Percentiles rank a stretch among this genome's conserved stretches.
Conservation (phyloP, 495 filamentous ascomycete species). For the Trypethelium eluteriae region DNA sequence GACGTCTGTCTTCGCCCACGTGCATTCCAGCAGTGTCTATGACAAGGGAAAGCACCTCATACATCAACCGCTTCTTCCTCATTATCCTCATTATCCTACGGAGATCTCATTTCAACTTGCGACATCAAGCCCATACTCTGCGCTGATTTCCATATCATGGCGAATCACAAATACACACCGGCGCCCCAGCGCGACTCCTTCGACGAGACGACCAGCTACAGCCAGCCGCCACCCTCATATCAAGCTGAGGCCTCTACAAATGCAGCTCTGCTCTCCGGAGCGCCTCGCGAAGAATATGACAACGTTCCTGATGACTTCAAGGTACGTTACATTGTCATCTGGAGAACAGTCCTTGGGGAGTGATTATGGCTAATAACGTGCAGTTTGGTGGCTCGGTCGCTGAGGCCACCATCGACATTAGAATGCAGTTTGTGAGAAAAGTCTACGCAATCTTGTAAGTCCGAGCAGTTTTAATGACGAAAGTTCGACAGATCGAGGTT, state of each 20-base stretch:
- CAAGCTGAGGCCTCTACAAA: constrained; percentile 45
- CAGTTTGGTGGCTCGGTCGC: constrained; percentile 85
- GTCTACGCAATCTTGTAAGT: constrained; percentile 74
- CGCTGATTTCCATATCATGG: not conserved
- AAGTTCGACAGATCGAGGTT: constrained; percentile 16
- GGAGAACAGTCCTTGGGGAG: not conserved
- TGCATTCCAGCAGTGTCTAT: not conserved
- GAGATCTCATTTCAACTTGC: not conserved
- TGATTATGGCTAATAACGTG: constrained; percentile 11
- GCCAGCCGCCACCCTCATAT: constrained; percentile 81
- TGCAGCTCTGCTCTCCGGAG: constrained; percentile 50
- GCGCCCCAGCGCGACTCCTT: constrained; percentile 38
- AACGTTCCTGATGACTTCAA: constrained; percentile 97
- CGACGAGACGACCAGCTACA: constrained; percentile 46
- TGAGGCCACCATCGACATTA: constrained; percentile 83
- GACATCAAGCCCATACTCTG: not conserved
- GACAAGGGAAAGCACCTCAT: not conserved
- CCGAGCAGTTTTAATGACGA: not conserved
- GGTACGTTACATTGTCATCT: constrained; percentile 37
- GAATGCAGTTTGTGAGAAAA: constrained; percentile 97
- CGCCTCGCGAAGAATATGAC: constrained; percentile 76
- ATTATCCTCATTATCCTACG: too few relatives aligned
- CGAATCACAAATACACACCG: constrained; percentile 37
- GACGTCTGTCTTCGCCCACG: constrained; percentile 6
- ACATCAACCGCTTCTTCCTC: not conserved